Evolutionary conservation across 169 alveolate genomes (phyloP), one percentile per base, ranked within the genome.

Genomic region (Eimeria praecox): DNA sequence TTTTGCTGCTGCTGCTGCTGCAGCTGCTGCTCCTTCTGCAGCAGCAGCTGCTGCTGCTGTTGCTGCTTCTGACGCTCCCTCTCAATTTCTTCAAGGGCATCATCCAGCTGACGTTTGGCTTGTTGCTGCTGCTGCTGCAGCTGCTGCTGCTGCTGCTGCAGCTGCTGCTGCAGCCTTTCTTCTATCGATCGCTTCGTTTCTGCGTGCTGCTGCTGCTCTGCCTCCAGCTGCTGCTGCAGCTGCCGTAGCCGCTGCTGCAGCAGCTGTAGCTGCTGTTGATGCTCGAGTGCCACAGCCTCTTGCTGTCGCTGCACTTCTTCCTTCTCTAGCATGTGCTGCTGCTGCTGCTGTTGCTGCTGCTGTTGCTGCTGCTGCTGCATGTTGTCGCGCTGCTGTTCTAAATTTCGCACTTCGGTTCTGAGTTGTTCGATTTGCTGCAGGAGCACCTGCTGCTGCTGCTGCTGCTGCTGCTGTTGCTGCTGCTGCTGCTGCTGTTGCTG

Each of bases 361-460:
- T 75, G 86, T 59, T 75, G 86, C 42, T 75, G 86, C 86, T 75
- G 86, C 59, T 75, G 86, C 86, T 38, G 86, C 86, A 75, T 40
- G 59, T 40, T 54, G 40, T 75, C 86, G 49, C 86, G 86, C 59
- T 75, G 54, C n/a, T 71, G 86, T 18, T 75, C 86, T 9, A 75
- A 42, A 40, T 20, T 20, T 59, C 18, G 86, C 59, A 75, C 86
- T 40, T 75, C 86, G 42, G 86, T 18, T 35, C 42, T 38, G 33
- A 75, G 86, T 59, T 40, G 35, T 42, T 75, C 86, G 18, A 75
- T 42, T 75, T 75, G 59, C 86, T 75, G 86, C 86, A 40, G 86
- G 59, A 75, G 86, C 59, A 40, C 44, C 40, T 66, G 78, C 78
- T 66, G 78, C 78, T 27, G 44, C 42, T 66, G 78, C 78, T 66